phyloP scores from a whole-genome alignment of 805 yeast genomes.

The Alloascoidea hylecoeti region DNA sequence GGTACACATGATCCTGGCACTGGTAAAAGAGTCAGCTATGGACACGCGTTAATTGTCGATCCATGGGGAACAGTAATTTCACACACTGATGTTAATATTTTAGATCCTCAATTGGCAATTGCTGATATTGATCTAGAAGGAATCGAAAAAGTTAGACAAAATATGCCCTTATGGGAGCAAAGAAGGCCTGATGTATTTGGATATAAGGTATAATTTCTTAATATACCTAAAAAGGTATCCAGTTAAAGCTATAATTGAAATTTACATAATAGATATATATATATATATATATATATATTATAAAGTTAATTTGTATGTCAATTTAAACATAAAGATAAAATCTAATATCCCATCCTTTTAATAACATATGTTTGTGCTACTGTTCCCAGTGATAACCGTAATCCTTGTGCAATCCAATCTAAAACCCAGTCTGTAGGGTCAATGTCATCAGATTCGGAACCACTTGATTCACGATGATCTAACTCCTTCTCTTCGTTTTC shows the following conservation, averaged over 20 bases:
- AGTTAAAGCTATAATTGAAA: no score
- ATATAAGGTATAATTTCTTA: constrained; percentile 4
- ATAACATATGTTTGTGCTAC: constrained; percentile 86
- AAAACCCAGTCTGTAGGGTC: constrained; percentile 77
- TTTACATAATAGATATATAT: no score
- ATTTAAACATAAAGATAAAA: no score
- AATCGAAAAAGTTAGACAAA: constrained; percentile 35
- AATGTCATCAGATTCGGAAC: constrained; percentile 20
- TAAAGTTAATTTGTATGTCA: no score
- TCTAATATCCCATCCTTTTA: constrained; percentile 59
- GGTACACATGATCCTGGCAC: constrained; percentile 51
- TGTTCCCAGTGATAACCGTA: constrained; percentile 69
- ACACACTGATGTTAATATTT: constrained; percentile 28
- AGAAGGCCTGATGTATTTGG: constrained; percentile 51
- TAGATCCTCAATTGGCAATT: constrained; percentile 28
- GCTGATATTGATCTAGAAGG: constrained; percentile 53
- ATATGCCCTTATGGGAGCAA: constrained; percentile 72
- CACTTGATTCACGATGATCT: constrained; percentile 7
- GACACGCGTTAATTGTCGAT: constrained; percentile 75
- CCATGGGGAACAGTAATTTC: constrained; percentile 83
- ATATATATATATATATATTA: no score
- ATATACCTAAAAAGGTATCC: no score
- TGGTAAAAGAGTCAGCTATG: constrained; percentile 59
- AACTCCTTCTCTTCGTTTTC: constrained; percentile 16
- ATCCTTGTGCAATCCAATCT: constrained; percentile 69